Evolutionary conservation across 495 filamentous ascomycete species (phyloP), one percentile per base, ranked within the genome.

Genomic region (Friedmanniomyces simplex): DNA sequence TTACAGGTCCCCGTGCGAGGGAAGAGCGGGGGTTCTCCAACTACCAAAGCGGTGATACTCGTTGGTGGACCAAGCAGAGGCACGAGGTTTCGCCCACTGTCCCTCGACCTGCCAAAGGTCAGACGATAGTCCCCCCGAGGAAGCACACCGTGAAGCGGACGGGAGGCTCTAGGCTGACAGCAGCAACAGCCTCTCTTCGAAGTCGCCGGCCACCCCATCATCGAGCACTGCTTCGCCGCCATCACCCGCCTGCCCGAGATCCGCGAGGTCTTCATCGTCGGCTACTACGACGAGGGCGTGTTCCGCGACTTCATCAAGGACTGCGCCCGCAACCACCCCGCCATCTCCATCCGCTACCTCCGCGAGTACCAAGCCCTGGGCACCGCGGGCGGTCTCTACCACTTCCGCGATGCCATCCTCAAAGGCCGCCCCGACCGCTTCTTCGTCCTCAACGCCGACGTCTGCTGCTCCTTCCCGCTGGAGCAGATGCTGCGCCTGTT

Each of bases 271-370:
- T 87, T 91, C 75, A 79, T 99, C 66, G 91, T 99, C 67, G 93
- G 93, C 67, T 99, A 99, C 80, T 99, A 97, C 72, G 93, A 99
- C 62, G 93, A 99, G 73, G 77, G 81, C 53, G 87, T 97, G 59
- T 96, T 97, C 79, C 88, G 90, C 58, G 89, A 96, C 67, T 97
- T 96, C 77, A 95, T 97, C 73, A 95, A 95, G 72, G 87, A 95
- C 66, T 77, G 89, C 58, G 74, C 82, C 49, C 81, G 80, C 66
- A 85, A 89, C 64, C 95, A 91, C 71, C 90, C 93, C 50, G 81
- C 91, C 64, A 83, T 99, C 64, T 82, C 85, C 64, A 88, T 97
- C 72, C 86, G 87, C 68, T 99, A 99, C 75, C 83, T 99, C 50
- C 89, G 93, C 56, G 93, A 99, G 79, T 99, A 99, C 77, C 87